Percentiles rank a stretch among this genome's conserved stretches.
phyloP scores from a whole-genome alignment of 2,329 filamentous ascomycete genomes.

The Fusarium sp. region DNA sequence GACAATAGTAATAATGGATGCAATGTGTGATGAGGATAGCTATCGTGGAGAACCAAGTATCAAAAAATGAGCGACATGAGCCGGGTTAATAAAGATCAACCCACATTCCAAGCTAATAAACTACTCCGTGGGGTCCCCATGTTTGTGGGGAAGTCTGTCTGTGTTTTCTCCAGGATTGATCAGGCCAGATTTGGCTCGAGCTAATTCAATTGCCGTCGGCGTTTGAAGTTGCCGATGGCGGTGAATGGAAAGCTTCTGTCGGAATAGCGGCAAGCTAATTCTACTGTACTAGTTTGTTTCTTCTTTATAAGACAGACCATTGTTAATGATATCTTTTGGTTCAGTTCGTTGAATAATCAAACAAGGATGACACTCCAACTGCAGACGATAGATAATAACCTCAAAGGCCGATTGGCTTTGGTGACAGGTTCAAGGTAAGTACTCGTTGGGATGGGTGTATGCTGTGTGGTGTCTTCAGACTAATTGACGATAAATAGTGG shows the following conservation, averaged over 20 bases:
- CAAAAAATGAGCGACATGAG: neutral
- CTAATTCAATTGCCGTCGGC: constrained; percentile 28
- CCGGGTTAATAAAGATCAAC: constrained; percentile 26
- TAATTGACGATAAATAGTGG: constrained; percentile 47
- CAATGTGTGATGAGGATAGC: neutral
- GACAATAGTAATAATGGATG: neutral
- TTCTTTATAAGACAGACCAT: constrained; percentile 20
- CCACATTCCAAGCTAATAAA: constrained; percentile 5
- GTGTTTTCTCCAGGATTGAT: constrained; percentile 9
- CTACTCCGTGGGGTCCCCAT: constrained; percentile 27
- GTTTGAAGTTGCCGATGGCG: constrained; percentile 15
- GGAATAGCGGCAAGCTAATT: constrained; percentile 14
- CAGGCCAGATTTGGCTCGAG: neutral
- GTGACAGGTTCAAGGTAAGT: constrained; percentile 39
- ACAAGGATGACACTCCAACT: constrained; percentile 17
- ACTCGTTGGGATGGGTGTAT: too few species aligned
- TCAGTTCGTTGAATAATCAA: neutral
- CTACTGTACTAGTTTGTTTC: neutral
- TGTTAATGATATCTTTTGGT: neutral
- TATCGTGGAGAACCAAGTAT: constrained; percentile 3
- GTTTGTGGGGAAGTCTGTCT: constrained; percentile 21
- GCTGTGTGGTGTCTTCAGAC: neutral
- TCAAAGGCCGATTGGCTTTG: constrained; percentile 38
- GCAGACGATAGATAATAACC: constrained; percentile 26
- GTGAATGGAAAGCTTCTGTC: constrained; percentile 3